Evolutionary conservation across 2,329 filamentous ascomycete species (phyloP).

Genomic region (Anthostomella pinea): DNA sequence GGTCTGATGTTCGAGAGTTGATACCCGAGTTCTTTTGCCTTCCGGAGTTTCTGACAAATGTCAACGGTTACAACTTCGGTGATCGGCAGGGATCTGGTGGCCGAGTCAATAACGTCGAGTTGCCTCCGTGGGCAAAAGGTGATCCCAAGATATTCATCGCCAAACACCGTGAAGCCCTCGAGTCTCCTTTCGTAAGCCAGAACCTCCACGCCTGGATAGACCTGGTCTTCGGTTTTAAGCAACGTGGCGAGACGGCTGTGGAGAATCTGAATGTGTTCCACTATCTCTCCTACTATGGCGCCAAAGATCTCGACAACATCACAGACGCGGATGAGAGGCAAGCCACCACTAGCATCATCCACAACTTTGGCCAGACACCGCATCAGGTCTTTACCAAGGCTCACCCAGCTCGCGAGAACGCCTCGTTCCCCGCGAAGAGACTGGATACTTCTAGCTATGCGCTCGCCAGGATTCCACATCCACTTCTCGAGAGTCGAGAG

Average conservation of each 20-base stretch:
- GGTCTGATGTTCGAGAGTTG: constrained; percentile 90
- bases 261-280: constrained; percentile 96
- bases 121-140: constrained; percentile 97
- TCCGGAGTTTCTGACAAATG: constrained; percentile 90
- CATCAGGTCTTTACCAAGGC: constrained; percentile 86
- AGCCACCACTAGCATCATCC: constrained; percentile 91
- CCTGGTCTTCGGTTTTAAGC: constrained; percentile 89
- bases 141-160: constrained; percentile 94
- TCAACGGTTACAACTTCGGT: constrained; percentile 93
- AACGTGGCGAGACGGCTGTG: constrained; percentile 86
- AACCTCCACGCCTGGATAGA: constrained; percentile 95
- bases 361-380: constrained; percentile 97
- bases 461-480: constrained; percentile 74
- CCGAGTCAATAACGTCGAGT: constrained; percentile 76
- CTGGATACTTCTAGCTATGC: constrained; percentile 77
- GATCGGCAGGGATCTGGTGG: constrained; percentile 75
- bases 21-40: constrained; percentile 98
- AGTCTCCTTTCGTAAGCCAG: constrained; percentile 88
- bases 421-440: constrained; percentile 61
- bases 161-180: constrained; percentile 92
- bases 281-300: constrained; percentile 90
- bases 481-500: constrained; percentile 74
- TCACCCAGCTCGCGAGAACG: constrained; percentile 73
- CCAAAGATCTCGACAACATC: constrained; percentile 88
- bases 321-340: constrained; percentile 81